Evolutionary conservation across 768 basidiomycete species (phyloP).

Genomic region (Mycena olivaceomarginata): DNA sequence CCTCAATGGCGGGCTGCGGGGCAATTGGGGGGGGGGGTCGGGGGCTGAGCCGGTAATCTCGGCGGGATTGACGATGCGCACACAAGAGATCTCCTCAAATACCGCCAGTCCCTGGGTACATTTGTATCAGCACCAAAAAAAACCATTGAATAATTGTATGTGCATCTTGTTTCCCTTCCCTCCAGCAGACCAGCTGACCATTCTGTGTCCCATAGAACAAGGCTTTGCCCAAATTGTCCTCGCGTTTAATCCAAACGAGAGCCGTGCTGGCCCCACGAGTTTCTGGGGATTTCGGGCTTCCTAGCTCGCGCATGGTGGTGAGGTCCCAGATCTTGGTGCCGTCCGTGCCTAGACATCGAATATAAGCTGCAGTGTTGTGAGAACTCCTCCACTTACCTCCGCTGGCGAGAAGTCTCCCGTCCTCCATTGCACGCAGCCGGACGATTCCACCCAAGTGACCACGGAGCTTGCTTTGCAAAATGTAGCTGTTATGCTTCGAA

Average conservation of each 20-base stretch:
- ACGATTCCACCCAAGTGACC: slow-evolving; percentile 40
- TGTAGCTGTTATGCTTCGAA: slow-evolving; percentile 30
- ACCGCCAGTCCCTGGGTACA: slow-evolving; percentile 15
- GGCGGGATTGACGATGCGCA: slow-evolving; percentile 39
- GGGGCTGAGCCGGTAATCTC: slow-evolving; percentile 47
- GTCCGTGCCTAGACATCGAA: slow-evolving; percentile 26
- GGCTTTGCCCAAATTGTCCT: slow-evolving; percentile 39
- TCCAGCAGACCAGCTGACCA: slow-evolving; percentile 45
- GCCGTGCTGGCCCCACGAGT: slow-evolving; percentile 40
- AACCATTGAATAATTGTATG: slow-evolving; percentile 27
- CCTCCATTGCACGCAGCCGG: slow-evolving; percentile 30
- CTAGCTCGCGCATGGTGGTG: slow-evolving; percentile 25
- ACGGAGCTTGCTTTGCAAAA: slow-evolving; percentile 25
- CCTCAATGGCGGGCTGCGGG: slow-evolving; percentile 45
- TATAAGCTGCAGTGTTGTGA: background rate
- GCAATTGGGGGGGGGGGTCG: slow-evolving; percentile 43
- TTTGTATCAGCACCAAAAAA: slow-evolving; percentile 13
- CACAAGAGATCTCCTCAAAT: slow-evolving; percentile 44
- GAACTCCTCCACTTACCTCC: slow-evolving; percentile 31
- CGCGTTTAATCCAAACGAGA: slow-evolving; percentile 42
- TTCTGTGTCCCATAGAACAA: slow-evolving; percentile 44
- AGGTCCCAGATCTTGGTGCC: slow-evolving; percentile 42
- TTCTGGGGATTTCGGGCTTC: slow-evolving; percentile 21
- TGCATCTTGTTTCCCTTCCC: slow-evolving; percentile 25
- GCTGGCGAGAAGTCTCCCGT: slow-evolving; percentile 39